These are phyloP conservation scores for Prunus persica DNA, from an alignment of 306 rosid species.

Conservation along the genomic window DNA sequence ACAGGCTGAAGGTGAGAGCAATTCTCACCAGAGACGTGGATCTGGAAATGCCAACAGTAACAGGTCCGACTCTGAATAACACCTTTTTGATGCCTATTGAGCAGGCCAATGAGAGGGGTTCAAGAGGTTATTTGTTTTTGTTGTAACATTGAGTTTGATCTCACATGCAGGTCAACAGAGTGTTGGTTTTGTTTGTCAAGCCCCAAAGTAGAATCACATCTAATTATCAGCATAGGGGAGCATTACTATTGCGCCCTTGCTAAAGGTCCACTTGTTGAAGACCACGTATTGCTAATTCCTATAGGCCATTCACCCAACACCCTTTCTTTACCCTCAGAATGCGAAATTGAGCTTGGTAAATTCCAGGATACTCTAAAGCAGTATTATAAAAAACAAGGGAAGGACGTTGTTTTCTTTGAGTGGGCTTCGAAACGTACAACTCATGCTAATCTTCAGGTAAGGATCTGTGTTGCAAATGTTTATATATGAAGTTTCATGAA, in stretches of 20 bases:
- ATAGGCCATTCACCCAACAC: conserved; percentile 79
- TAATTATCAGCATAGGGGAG: conserved; percentile 78
- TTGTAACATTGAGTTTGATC: not conserved
- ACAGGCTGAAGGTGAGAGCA: conserved; percentile 60
- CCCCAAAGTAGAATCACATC: conserved; percentile 77
- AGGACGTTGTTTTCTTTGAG: conserved; percentile 86
- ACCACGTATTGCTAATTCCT: conserved; percentile 76
- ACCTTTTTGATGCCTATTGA: conserved; percentile 6
- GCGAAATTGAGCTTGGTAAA: conserved; percentile 55
- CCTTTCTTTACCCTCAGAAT: conserved; percentile 51
- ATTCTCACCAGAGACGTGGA: conserved; percentile 42
- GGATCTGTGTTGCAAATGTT: not conserved
- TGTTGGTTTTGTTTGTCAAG: conserved; percentile 99
- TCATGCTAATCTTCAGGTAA: conserved; percentile 99
- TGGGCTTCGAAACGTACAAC: conserved; percentile 72
- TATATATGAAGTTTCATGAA: not conserved
- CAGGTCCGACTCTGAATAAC: conserved; percentile 42
- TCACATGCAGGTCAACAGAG: conserved; percentile 68
- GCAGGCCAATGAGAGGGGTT: not conserved
- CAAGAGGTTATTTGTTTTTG: not conserved
- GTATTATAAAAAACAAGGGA: conserved; percentile 60
- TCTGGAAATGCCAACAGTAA: conserved; percentile 52
- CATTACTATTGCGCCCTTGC: conserved; percentile 86
- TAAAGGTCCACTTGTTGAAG: conserved; percentile 91
- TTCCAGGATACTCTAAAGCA: conserved; percentile 67